Conservation (phyloP, 768 basidiomycete genomes). For the Tylopilus intermedius region DNA sequence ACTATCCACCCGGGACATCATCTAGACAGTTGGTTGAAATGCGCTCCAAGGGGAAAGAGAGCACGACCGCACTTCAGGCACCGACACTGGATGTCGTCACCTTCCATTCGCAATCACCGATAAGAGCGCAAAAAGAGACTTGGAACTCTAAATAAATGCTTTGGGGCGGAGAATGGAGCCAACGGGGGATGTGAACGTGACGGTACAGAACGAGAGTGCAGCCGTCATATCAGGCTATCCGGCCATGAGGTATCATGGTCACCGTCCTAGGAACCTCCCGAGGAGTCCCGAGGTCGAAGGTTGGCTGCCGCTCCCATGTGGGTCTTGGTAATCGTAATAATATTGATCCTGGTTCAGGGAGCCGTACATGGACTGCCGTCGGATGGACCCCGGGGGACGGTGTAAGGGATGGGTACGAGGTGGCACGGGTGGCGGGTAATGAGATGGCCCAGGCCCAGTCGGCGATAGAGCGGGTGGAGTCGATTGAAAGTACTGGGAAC, state of each 20-base stretch:
- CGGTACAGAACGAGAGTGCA: too few relatives aligned
- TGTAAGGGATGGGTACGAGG: slow-evolving; percentile 3
- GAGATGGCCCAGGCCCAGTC: neutral
- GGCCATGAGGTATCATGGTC: neutral
- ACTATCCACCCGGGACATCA: too few relatives aligned
- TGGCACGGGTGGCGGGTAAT: neutral
- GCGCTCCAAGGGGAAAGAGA: too few relatives aligned
- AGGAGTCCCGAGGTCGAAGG: slow-evolving; percentile 15
- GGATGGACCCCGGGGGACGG: neutral
- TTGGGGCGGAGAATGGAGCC: neutral
- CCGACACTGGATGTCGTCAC: neutral
- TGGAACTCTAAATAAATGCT: neutral
- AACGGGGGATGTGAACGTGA: too few relatives aligned
- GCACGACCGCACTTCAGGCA: neutral
- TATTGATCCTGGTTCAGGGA: neutral
- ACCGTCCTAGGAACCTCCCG: slow-evolving; percentile 22
- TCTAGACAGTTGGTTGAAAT: too few relatives aligned
- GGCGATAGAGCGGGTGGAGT: slow-evolving; percentile 2
- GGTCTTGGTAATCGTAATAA: neutral
- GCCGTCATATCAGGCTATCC: too few relatives aligned
- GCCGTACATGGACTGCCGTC: slow-evolving; percentile 20
- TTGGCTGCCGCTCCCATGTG: neutral
- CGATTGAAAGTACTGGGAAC: slow-evolving; percentile 12
- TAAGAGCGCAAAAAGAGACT: neutral
- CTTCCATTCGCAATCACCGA: neutral